Evolutionary conservation across 345 rosid species (phyloP), one percentile per base, ranked within the genome.

Genomic region (Eucalyptus microcorys): DNA sequence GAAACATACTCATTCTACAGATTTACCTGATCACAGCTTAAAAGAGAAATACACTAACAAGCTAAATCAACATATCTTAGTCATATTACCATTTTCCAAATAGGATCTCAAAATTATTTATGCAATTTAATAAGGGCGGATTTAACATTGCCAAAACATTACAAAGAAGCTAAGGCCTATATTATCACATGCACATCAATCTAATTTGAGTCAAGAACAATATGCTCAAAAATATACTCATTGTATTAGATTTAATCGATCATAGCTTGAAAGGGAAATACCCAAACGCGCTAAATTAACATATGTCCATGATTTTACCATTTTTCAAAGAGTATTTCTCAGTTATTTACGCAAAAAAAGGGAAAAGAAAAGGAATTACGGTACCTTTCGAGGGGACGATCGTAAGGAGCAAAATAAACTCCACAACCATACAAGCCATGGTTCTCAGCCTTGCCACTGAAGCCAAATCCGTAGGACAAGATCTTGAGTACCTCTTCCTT

Each of bases 371-470:
- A 27, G 34, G 48, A 50, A 32, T 80, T 14, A 10, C 32, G 87
- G 88, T 88, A 96, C 98, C 98, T 93, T 55, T 95, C 97, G 30
- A 94, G 86, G 55, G 98, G 95, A 80, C 92, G 92, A 89, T 94
- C 89, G 88, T 93, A 96, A 2, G 98, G 97, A 12, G 93, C 90
- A 71, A 96, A 92, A 92, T 95, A 94, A 87, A 95, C 50, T 16
- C 99, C 99, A 34, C 90, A 71, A 1, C 99, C 98, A 66, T 90
- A 92, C 88, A 94, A 90, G 3, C 94, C 95, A 34, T 90, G 87
- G 89, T 92, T 92, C 61, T 42, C 86, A 8, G 89, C 91, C 87
- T 87, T 86, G 42, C 89, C 90, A 22, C 45, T 61, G 40, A 80
- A 83, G 13, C 96, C 93, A 90, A 98, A 97, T 6, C 99, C 99